Evolutionary conservation across 495 filamentous ascomycete species (phyloP).

Genomic region (Penicillium verhagenii): DNA sequence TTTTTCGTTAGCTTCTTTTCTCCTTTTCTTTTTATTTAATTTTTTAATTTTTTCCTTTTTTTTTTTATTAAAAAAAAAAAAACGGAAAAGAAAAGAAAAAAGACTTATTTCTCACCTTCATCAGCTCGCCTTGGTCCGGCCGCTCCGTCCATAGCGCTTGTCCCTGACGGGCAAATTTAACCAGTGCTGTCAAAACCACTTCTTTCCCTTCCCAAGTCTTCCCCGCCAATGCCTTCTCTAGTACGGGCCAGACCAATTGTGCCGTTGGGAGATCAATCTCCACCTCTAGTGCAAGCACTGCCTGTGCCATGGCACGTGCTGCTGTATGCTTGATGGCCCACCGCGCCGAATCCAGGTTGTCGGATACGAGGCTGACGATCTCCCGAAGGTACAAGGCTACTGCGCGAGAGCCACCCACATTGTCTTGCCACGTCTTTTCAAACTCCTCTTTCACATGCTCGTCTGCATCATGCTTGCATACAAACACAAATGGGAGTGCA

Average conservation of each 20-base stretch:
- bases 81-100: slow-evolving; percentile 2
- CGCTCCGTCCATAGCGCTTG: slow-evolving; percentile 58
- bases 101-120: slow-evolving; percentile 47
- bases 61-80: background rate
- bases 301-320: slow-evolving; percentile 73
- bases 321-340: slow-evolving; percentile 91
- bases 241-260: slow-evolving; percentile 70
- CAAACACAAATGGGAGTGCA: slow-evolving; percentile 81
- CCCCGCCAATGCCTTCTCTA: slow-evolving; percentile 75
- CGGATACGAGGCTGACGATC: slow-evolving; percentile 65
- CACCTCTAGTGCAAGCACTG: slow-evolving; percentile 58
- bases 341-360: slow-evolving; percentile 69
- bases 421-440: slow-evolving; percentile 82
- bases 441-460: slow-evolving; percentile 73
- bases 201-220: slow-evolving; percentile 97
- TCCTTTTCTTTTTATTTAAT: background rate
- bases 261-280: slow-evolving; percentile 58
- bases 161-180: slow-evolving; percentile 66
- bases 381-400: slow-evolving; percentile 82
- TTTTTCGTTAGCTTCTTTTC: slow-evolving; percentile 2
- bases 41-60: background rate
- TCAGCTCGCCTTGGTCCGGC: slow-evolving; percentile 42
- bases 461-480: slow-evolving; percentile 80
- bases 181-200: slow-evolving; percentile 79
- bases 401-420: slow-evolving; percentile 78